Percentiles rank a stretch among this genome's conserved stretches.
Evolutionary conservation across 371 early-diverging fungal genomes (phyloP).

Genomic region (Saksenaea oblongispora): DNA sequence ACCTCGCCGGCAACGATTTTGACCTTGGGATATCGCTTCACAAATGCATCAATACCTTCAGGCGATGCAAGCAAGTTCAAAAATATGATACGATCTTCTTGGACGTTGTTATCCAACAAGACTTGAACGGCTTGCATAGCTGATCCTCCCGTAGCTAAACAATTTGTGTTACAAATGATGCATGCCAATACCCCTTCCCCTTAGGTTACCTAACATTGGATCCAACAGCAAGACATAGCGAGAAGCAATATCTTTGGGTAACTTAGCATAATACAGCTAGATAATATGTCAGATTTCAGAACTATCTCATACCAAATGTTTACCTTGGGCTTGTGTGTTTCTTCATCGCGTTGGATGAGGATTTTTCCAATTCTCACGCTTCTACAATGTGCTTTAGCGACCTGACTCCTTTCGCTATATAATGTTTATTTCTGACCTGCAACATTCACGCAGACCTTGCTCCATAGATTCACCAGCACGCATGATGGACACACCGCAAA

Average conservation of each 20-base stretch:
- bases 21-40: slow-evolving; percentile 72
- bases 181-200: not conserved
- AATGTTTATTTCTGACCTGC: slow-evolving; percentile 65
- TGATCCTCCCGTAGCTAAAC: slow-evolving; percentile 89
- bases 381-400: slow-evolving; percentile 28
- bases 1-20: slow-evolving; percentile 87
- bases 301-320: not conserved
- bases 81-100: slow-evolving; percentile 83
- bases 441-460: slow-evolving; percentile 90
- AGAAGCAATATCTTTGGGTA: slow-evolving; percentile 84
- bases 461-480: slow-evolving; percentile 95
- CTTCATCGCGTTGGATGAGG: slow-evolving; percentile 93
- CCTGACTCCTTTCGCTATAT: too few species aligned
- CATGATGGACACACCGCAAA: slow-evolving; percentile 96
- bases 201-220: slow-evolving; percentile 83
- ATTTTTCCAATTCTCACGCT: slow-evolving; percentile 94
- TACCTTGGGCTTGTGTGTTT: slow-evolving; percentile 86
- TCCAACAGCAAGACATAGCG: slow-evolving; percentile 88
- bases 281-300: not conserved
- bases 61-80: slow-evolving; percentile 82
- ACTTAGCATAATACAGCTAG: slow-evolving; percentile 87
- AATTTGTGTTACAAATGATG: not conserved
- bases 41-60: slow-evolving; percentile 81
- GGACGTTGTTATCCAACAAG: slow-evolving; percentile 82
- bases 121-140: slow-evolving; percentile 92